These are phyloP conservation scores for Oxytropis ochrocephala DNA, from an alignment of 306 rosid genomes.

Conservation along the genomic window DNA sequence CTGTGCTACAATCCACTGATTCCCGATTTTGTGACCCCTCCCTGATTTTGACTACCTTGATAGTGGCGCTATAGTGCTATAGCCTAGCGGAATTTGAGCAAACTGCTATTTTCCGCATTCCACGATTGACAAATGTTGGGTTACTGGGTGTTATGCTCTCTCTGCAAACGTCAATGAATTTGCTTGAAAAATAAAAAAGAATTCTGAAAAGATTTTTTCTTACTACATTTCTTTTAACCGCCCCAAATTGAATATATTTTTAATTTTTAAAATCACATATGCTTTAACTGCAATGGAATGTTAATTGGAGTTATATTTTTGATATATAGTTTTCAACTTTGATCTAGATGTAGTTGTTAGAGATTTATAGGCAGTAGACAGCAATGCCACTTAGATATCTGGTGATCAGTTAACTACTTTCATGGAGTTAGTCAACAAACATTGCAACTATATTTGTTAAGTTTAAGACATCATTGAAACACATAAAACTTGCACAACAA, in stretches of 20 bases:
- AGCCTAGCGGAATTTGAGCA: too few species aligned
- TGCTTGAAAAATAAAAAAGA: constrained; percentile 10
- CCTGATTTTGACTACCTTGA: too few species aligned
- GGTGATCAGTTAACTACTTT: neutral
- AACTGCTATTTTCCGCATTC: too few species aligned
- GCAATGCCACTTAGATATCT: neutral
- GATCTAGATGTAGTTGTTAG: constrained; percentile 12
- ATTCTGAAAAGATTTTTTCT: neutral
- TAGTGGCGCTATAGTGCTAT: too few species aligned
- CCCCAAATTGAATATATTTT: too few species aligned
- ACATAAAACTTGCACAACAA: neutral
- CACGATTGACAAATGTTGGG: neutral
- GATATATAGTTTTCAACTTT: neutral
- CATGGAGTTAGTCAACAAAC: neutral
- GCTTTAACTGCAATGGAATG: neutral
- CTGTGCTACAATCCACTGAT: too few species aligned
- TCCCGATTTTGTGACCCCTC: too few species aligned
- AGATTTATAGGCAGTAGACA: constrained; percentile 8
- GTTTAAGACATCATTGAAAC: neutral
- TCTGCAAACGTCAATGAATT: neutral
- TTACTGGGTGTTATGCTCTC: neutral
- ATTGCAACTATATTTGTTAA: neutral
- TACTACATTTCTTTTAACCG: too few species aligned
- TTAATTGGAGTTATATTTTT: neutral
- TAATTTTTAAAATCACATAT: neutral